phyloP scores from a whole-genome alignment of 2,329 filamentous ascomycete species.

The Penicillium palitans region DNA sequence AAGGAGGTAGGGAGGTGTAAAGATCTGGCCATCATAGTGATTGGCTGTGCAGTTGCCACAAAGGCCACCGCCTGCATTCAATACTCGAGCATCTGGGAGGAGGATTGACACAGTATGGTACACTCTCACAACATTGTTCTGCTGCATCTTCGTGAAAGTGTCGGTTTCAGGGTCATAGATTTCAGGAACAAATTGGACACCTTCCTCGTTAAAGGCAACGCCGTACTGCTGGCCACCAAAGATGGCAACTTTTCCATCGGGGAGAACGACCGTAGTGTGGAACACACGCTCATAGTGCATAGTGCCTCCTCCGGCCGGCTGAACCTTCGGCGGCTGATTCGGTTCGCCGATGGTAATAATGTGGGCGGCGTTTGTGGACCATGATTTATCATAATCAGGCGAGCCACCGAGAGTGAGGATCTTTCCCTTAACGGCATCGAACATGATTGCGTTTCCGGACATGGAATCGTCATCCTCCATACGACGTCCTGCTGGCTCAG shows the following conservation, averaged over 20 bases:
- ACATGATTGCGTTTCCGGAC: conserved; percentile 60
- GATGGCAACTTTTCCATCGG: conserved; percentile 51
- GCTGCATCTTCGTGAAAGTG: conserved; percentile 36
- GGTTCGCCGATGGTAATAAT: conserved; percentile 50
- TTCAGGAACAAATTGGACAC: conserved; percentile 47
- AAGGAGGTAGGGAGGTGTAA: conserved; percentile 58
- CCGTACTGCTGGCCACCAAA: conserved; percentile 50
- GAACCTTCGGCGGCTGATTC: conserved; percentile 5
- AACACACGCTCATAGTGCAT: conserved; percentile 47
- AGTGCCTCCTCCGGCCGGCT: conserved; percentile 51
- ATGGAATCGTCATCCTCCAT: conserved; percentile 52
- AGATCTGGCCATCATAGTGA: conserved; percentile 59
- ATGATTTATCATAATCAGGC: conserved; percentile 46
- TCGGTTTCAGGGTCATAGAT: conserved; percentile 48
- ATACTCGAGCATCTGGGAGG: conserved; percentile 53
- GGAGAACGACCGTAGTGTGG: conserved; percentile 51
- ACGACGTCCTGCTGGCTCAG: conserved; percentile 46
- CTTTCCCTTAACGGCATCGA: conserved; percentile 56
- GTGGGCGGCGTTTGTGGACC: conserved; percentile 49
- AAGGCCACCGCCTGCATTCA: conserved; percentile 55
- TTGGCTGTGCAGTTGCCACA: conserved; percentile 52
- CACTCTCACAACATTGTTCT: conserved; percentile 26
- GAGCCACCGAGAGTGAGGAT: conserved; percentile 57
- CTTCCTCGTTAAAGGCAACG: conserved; percentile 47
- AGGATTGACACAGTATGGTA: conserved; percentile 55